These are phyloP conservation scores for Colletotrichum destructivum DNA, from an alignment of 2,329 filamentous ascomycete genomes.

Conservation along the genomic window DNA sequence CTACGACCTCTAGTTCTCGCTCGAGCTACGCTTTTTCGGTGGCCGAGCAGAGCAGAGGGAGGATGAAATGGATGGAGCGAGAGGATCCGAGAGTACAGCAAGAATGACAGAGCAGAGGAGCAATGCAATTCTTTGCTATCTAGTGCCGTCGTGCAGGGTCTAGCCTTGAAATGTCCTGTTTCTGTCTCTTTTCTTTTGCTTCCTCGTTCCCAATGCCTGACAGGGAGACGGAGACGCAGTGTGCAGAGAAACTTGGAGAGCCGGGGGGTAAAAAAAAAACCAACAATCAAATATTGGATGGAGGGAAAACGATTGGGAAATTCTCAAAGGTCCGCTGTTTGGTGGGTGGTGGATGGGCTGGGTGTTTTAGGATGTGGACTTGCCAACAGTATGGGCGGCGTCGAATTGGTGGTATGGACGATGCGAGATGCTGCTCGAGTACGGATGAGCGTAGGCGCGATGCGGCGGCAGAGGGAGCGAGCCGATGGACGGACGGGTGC, in stretches of 20 bases:
- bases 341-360: not conserved
- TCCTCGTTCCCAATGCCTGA: slow-evolving; percentile 21
- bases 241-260: slow-evolving; percentile 12
- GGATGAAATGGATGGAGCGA: not conserved
- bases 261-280: not conserved
- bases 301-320: too few relatives aligned
- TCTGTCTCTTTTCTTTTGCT: slow-evolving; percentile 16
- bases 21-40: slow-evolving; percentile 41
- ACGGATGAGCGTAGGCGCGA: not conserved
- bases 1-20: slow-evolving; percentile 37
- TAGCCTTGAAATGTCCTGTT: slow-evolving; percentile 14
- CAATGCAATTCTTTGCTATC: slow-evolving; percentile 14
- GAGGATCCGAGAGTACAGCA: slow-evolving; percentile 38
- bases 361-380: not conserved
- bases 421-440: not conserved
- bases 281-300: not conserved
- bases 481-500: slow-evolving; percentile 13
- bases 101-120: slow-evolving; percentile 20
- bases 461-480: slow-evolving; percentile 3
- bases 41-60: slow-evolving; percentile 36
- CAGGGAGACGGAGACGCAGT: slow-evolving; percentile 12
- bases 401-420: slow-evolving; percentile 13
- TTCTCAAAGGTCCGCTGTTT: not conserved
- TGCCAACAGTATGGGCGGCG: slow-evolving; percentile 22
- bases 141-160: slow-evolving; percentile 15